Evolutionary conservation across 2,329 filamentous ascomycete genomes (phyloP), one percentile per base, ranked within the genome.

Genomic region (Aureobasidium sp.): DNA sequence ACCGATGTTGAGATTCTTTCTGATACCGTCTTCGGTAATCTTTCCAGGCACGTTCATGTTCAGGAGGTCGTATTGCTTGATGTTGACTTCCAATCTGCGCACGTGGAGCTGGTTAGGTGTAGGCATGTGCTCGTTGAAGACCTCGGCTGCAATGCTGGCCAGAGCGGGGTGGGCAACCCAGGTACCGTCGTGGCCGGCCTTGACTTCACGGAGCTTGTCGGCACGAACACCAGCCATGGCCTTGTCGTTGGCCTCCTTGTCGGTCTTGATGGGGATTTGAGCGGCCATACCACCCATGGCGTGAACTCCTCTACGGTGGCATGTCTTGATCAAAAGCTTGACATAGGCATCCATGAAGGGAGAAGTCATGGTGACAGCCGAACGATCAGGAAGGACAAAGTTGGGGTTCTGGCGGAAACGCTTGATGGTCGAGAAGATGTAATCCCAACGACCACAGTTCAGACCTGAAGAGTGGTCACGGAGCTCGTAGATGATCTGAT

Each of bases 371-470:
- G 94, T 99, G 61, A 99, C 91, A 64, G 85, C 83, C 61, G 87
- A 87, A 64, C 94, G 90, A 76, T 99, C 93, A 32, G 94, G 94
- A 25, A 99, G 87, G 62, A 97, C 86, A 73, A 97, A 97, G 78
- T 88, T 87, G 70, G 89, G 82, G 81, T 97, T 94, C 72, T 96
- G 86, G 74, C 94, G 90, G 88, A 97, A 96, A 78, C 96, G 96
- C 85, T 99, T 99, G 82, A 99, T 97, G 73, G 93, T 91, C 75
- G 89, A 94, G 83, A 99, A 99, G 79, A 99, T 97, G 83, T 99
- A 99, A 75, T 99, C 94, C 94, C 94, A 99, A 68, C 94, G 89
- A 66, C 94, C 94, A 77, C 94, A 97, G 86, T 99, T 99, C 72
- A 99, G 85, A 52, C 94, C 94, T 7, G 93, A 89, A 75, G 88